Conservation (phyloP, 1,284 basidiomycete genomes). For the Macrocybe sp. region DNA sequence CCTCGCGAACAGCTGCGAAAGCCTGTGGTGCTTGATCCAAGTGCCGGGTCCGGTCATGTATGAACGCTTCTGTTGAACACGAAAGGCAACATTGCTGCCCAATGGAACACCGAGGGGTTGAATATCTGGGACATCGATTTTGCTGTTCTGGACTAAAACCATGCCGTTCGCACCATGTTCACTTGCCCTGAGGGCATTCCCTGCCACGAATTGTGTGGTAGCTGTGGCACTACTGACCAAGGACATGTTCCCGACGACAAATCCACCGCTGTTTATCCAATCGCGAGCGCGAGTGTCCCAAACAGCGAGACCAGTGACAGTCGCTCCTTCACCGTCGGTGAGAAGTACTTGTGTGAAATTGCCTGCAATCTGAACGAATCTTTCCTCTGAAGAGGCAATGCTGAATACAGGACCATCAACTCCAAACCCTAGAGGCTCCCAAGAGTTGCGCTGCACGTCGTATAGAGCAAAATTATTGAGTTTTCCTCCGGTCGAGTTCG, state of each 20-base stretch:
- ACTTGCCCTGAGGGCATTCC: constrained; percentile 50
- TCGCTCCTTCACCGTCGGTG: constrained; percentile 28
- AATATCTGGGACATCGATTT: constrained; percentile 47
- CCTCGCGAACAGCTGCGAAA: constrained; percentile 47
- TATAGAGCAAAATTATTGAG: constrained; percentile 74
- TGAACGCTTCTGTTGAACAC: constrained; percentile 22
- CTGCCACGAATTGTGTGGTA: constrained; percentile 58
- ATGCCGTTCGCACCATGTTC: constrained; percentile 69
- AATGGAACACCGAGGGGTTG: constrained; percentile 56
- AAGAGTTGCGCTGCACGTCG: constrained; percentile 61
- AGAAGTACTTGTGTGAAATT: constrained; percentile 63
- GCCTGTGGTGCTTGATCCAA: constrained; percentile 48
- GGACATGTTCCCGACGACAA: constrained; percentile 70
- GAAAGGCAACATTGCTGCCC: constrained; percentile 22
- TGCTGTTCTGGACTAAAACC: constrained; percentile 64
- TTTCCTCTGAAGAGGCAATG: constrained; percentile 43
- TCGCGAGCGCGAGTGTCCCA: constrained; percentile 64
- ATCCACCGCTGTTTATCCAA: constrained; percentile 75
- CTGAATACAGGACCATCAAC: constrained; percentile 72
- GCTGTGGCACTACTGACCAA: constrained; percentile 62
- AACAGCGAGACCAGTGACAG: constrained; percentile 67
- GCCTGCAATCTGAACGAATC: constrained; percentile 65
- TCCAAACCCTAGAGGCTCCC: constrained; percentile 72
- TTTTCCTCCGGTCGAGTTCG: constrained; percentile 45
- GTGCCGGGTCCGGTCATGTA: constrained; percentile 29